These are phyloP conservation scores for Paracoccidioides lutzii DNA, from an alignment of 2,329 filamentous ascomycete species.

Conservation along the genomic window DNA sequence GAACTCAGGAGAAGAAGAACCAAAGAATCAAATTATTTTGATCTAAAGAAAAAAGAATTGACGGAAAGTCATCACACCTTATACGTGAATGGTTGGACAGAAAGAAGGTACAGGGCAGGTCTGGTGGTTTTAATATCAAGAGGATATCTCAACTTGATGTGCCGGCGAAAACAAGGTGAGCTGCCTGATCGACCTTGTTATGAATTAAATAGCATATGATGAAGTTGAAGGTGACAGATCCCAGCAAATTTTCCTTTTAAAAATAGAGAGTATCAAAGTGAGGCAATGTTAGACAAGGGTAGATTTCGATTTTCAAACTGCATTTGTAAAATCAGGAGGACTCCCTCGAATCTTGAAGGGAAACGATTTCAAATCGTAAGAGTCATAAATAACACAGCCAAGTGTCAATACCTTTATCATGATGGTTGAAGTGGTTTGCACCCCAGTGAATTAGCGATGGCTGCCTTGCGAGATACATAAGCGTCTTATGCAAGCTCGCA, in stretches of 20 bases:
- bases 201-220: neutral
- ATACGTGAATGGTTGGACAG: neutral
- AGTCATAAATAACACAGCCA: constrained; percentile 1
- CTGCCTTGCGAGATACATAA: neutral
- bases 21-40: neutral
- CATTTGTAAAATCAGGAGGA: constrained; percentile 4
- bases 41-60: neutral
- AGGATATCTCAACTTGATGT: neutral
- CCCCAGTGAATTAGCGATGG: neutral
- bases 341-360: neutral
- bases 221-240: neutral
- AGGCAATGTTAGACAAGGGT: constrained; percentile 2
- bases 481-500: constrained; percentile 2
- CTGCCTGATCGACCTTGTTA: too few relatives aligned
- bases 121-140: neutral
- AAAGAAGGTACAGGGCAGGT: neutral
- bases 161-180: too few relatives aligned
- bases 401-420: neutral
- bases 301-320: neutral
- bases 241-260: neutral
- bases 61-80: neutral
- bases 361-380: neutral
- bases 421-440: neutral
- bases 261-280: constrained; percentile 1
- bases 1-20: neutral